Evolutionary conservation across 2,329 filamentous ascomycete species (phyloP).

Genomic region (Hypoxylon sp.): DNA sequence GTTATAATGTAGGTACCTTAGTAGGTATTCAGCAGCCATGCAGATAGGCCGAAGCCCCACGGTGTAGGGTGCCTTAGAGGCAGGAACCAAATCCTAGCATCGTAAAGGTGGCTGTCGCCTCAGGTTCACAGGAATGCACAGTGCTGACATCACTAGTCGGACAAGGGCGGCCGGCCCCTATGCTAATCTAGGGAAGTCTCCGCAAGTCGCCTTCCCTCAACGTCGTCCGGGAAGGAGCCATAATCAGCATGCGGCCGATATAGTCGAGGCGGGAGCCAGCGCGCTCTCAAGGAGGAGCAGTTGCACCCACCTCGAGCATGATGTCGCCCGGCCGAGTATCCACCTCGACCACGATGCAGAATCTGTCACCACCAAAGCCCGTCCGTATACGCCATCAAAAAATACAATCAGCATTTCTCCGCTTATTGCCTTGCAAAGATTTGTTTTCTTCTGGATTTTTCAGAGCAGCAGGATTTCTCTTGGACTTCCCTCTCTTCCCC

Average conservation of each 20-base stretch:
- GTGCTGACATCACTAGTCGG: background rate
- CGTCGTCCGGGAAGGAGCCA: slow-evolving; percentile 3
- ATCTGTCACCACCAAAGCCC: background rate
- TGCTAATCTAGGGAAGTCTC: background rate
- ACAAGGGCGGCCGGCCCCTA: background rate
- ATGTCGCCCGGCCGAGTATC: background rate
- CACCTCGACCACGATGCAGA: background rate
- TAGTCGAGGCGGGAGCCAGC: slow-evolving; percentile 17
- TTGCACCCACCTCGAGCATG: background rate
- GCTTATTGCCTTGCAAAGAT: background rate
- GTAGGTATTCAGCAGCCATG: background rate
- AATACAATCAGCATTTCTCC: slow-evolving; percentile 1
- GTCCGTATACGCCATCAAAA: background rate
- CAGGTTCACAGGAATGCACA: background rate
- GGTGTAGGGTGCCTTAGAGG: background rate
- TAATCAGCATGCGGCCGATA: background rate
- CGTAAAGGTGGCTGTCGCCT: background rate
- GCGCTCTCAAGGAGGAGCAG: slow-evolving; percentile 7
- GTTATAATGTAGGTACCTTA: too few relatives aligned
- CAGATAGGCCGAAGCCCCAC: background rate
- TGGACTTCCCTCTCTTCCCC: slow-evolving; percentile 15
- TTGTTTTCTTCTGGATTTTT: slow-evolving; percentile 4
- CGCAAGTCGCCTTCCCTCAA: background rate
- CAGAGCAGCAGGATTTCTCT: slow-evolving; percentile 18
- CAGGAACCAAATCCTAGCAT: background rate